Conservation (phyloP, 805 yeast genomes). For the Yamadazyma paraphyllophila region DNA sequence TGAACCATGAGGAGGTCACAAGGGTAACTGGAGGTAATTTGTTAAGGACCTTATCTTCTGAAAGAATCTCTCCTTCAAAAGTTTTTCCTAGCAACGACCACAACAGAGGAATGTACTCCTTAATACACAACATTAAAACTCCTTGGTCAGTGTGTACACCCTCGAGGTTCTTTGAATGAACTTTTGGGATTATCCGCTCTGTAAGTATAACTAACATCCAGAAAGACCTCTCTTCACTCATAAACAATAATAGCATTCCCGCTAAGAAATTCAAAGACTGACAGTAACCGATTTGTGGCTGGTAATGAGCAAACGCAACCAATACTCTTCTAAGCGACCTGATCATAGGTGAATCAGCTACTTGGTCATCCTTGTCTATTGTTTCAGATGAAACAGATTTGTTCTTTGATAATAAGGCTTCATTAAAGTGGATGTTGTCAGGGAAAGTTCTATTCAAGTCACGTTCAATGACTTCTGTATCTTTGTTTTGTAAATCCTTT, state of each 20-base stretch:
- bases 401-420: constrained; percentile 11
- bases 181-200: constrained; percentile 81
- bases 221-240: constrained; percentile 87
- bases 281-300: constrained; percentile 92
- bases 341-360: constrained; percentile 50
- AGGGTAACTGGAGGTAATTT: constrained; percentile 87
- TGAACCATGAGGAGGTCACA: constrained; percentile 96
- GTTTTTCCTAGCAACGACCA: constrained; percentile 56
- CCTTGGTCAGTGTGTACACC: constrained; percentile 97
- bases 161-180: constrained; percentile 84
- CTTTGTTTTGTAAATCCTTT: constrained; percentile 53
- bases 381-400: neutral
- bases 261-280: constrained; percentile 92
- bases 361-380: constrained; percentile 36
- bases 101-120: constrained; percentile 77
- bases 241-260: constrained; percentile 76
- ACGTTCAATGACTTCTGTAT: constrained; percentile 90
- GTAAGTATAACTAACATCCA: constrained; percentile 96
- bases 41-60: constrained; percentile 54
- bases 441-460: constrained; percentile 95
- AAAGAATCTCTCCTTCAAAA: constrained; percentile 39
- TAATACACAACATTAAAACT: constrained; percentile 80
- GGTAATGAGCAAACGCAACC: constrained; percentile 78
- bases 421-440: constrained; percentile 79
- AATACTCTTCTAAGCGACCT: constrained; percentile 76